A percentile compares a stretch with the other conserved stretches of the same genome.
Evolutionary conservation across 1,284 basidiomycete genomes (phyloP).

Genomic region (Apiotrichum siamense): DNA sequence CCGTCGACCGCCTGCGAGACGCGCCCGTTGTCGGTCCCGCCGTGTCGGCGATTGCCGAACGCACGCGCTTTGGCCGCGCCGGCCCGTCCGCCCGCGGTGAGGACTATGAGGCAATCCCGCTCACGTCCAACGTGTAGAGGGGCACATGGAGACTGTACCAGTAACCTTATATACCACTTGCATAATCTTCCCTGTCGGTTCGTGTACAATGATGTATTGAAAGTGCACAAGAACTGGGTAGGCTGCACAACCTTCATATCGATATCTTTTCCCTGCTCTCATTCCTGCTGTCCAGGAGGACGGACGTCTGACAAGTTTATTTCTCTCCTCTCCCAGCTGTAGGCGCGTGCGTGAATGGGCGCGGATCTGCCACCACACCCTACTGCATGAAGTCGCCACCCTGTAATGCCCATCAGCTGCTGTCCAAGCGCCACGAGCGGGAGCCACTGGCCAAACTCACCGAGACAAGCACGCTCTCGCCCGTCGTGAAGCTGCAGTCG

Average conservation of each 20-base stretch:
- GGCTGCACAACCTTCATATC: not conserved
- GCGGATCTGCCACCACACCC: too few species aligned
- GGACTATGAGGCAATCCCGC: constrained; percentile 40
- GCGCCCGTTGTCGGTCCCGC: constrained; percentile 13
- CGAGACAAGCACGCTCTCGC: constrained; percentile 7
- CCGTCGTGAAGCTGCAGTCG: constrained; percentile 16
- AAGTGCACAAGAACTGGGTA: too few species aligned
- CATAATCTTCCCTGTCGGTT: not conserved
- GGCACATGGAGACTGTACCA: not conserved
- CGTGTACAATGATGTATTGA: too few species aligned
- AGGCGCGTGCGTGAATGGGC: too few species aligned
- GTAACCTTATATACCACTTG: too few species aligned
- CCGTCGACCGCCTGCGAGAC: constrained; percentile 6
- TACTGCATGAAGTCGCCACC: not conserved
- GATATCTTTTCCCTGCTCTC: not conserved
- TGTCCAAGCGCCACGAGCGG: too few species aligned
- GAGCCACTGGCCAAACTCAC: not conserved
- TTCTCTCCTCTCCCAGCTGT: too few species aligned
- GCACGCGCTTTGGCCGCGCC: constrained; percentile 15
- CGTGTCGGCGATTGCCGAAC: constrained; percentile 11
- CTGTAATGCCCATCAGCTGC: not conserved
- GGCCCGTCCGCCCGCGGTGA: constrained; percentile 7
- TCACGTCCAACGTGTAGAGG: constrained; percentile 5
- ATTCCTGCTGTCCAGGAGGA: too few species aligned
- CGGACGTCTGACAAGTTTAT: too few species aligned